These are phyloP conservation scores for Corylus americana DNA, from an alignment of 306 rosid genomes.

Conservation along the genomic window DNA sequence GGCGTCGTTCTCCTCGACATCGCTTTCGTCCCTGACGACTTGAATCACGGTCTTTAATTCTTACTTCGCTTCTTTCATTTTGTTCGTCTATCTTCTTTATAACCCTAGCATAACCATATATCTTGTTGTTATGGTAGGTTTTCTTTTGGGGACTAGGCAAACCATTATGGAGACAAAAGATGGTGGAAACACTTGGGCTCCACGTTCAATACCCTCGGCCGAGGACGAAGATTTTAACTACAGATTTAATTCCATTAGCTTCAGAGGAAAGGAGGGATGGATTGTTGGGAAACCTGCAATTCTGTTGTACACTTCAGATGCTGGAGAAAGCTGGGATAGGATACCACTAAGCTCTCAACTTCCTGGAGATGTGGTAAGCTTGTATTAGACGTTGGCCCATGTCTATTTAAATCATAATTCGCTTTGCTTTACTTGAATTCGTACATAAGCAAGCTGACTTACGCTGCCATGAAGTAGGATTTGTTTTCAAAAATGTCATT, in stretches of 20 bases:
- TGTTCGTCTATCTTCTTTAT: background rate
- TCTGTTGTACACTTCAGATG: slow-evolving; percentile 78
- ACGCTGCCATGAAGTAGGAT: background rate
- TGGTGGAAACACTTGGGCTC: slow-evolving; percentile 85
- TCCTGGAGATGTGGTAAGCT: slow-evolving; percentile 88
- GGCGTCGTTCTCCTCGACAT: slow-evolving; percentile 97
- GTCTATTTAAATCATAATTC: background rate
- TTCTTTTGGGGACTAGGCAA: slow-evolving; percentile 86
- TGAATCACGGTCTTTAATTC: slow-evolving; percentile 49
- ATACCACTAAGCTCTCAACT: slow-evolving; percentile 87
- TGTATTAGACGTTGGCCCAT: background rate
- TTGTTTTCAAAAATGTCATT: background rate
- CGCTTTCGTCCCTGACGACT: slow-evolving; percentile 87
- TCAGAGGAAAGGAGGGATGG: slow-evolving; percentile 95
- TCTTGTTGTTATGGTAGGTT: slow-evolving; percentile 50
- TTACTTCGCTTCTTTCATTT: background rate
- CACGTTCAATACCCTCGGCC: slow-evolving; percentile 89
- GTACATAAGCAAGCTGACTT: background rate
- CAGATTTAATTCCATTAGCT: slow-evolving; percentile 88
- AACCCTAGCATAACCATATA: too few relatives aligned
- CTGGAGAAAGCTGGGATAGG: slow-evolving; percentile 89
- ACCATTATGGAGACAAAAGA: slow-evolving; percentile 91
- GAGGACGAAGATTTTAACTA: slow-evolving; percentile 97
- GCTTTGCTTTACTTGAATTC: background rate
- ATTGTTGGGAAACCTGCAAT: slow-evolving; percentile 93